Base-by-base conservation (phyloP, 1,139 yeast species). In the Nadsonia starkeyi-henricii region DNA sequence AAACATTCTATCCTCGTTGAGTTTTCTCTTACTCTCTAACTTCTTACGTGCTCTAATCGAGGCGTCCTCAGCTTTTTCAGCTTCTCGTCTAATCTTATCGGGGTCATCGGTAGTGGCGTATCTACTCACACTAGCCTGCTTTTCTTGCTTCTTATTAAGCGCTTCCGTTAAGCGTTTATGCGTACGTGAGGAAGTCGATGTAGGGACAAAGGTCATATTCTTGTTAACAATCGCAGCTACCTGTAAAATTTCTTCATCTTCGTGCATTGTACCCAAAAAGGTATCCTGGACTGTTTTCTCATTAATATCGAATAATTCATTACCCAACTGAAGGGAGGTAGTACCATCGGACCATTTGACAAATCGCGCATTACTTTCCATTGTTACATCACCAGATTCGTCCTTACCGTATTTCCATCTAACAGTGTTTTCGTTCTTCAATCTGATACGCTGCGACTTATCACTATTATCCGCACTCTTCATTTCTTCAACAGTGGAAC, bases 291-390 rank as follows among this genome's bases (percentile, higher is more conserved):
- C 70, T n/a, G 82, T 78, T 51, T 78, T 73, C 51, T 64, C 65
- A 51, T 77, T 72, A 37, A 85, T 80, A 61, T 89, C 97, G 58
- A 89, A 91, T 56, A 83, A 74, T 65, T 91, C 98, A 46, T 72
- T 74, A 19, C 99, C 99, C 44, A 93, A 69, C 58, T 86, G 89
- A 53, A 91, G 69, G 2, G 96, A 86, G 54, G 81, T 65, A 3
- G 85, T 73, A 0, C 98, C 99, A 65, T 91, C 97, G 50, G 84
- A 82, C 99, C 99, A 91, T 62, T 85, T 82, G 30, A 91, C 75
- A 51, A 89, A 80, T 60, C 91, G 88, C 2, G 96, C 81, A 61
- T 91, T 91, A 5, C 95, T 82, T 62, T 88, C 95, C 58, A 85
- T 85, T 58, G 60, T 58, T 55, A 84, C 78, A 50, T 76, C 73